These are phyloP conservation scores for Epicoccum sorghinum DNA, from an alignment of 2,329 filamentous ascomycete genomes.

Conservation along the genomic window DNA sequence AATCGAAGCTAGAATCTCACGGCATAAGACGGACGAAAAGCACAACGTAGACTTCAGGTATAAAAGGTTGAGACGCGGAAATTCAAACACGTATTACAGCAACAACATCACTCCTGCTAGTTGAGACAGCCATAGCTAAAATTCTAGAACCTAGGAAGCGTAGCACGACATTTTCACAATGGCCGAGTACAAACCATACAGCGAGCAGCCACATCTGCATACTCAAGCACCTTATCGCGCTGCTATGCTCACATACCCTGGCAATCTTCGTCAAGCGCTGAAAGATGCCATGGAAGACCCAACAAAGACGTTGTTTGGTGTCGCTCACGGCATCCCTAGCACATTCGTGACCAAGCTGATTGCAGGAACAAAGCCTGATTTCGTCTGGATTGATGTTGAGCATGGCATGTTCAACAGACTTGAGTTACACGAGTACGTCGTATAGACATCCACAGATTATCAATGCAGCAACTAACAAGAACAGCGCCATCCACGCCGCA, in stretches of 20 bases:
- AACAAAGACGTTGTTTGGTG: constrained; percentile 31
- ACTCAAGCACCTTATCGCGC: constrained; percentile 29
- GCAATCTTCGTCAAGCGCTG: constrained; percentile 29
- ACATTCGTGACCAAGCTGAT: constrained; percentile 35
- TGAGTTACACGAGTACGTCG: constrained; percentile 32
- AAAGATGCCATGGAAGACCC: constrained; percentile 30
- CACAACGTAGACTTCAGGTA: not conserved
- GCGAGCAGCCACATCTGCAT: constrained; percentile 33
- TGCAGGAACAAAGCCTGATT: constrained; percentile 35
- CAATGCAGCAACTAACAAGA: not conserved
- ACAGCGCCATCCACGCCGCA: constrained; percentile 33
- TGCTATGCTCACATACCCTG: constrained; percentile 30
- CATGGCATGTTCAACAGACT: constrained; percentile 37
- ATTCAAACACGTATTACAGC: not conserved
- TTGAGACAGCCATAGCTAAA: not conserved
- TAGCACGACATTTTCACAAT: constrained; percentile 12
- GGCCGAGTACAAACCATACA: constrained; percentile 26
- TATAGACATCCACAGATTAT: not conserved
- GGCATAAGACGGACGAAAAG: not conserved
- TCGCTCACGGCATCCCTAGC: constrained; percentile 36
- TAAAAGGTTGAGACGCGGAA: not conserved
- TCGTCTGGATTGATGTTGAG: constrained; percentile 37
- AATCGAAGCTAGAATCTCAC: not conserved
- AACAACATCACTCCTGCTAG: no score
- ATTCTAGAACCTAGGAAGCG: no score